These are phyloP conservation scores for Fragosphaeria purpurea DNA, from an alignment of 2,329 filamentous ascomycete genomes.

Conservation along the genomic window DNA sequence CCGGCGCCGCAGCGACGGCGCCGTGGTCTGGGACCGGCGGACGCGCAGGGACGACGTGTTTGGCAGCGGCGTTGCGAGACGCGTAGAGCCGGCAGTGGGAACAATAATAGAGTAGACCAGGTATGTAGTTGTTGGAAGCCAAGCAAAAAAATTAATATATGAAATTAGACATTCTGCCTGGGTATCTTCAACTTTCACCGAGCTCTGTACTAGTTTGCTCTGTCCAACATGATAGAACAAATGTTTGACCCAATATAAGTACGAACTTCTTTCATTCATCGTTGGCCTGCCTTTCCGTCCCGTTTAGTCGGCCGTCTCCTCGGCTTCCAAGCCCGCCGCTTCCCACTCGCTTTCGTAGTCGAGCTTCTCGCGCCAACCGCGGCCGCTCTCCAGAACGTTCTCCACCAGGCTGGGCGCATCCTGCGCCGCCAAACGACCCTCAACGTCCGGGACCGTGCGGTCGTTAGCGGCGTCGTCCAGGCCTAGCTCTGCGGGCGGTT, in stretches of 20 bases:
- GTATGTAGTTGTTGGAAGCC: background rate
- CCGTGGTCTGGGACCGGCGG: constrained; percentile 47
- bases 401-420: constrained; percentile 18
- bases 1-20: constrained; percentile 39
- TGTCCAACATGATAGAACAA: no score
- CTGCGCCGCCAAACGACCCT: no score
- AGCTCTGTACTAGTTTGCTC: no score
- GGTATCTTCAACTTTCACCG: background rate
- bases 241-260: no score
- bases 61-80: constrained; percentile 32
- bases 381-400: constrained; percentile 25
- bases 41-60: constrained; percentile 45
- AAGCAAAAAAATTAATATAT: background rate
- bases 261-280: no score
- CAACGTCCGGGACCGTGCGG: background rate
- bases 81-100: no score
- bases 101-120: no score
- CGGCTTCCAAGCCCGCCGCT: background rate
- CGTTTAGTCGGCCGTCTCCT: no score
- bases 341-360: constrained; percentile 35
- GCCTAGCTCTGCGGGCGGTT: constrained; percentile 22
- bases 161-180: background rate
- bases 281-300: no score
- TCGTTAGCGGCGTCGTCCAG: constrained; percentile 6
- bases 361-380: constrained; percentile 29